Evolutionary conservation across 495 filamentous ascomycete species (phyloP).

Genomic region (Lichenothelia convexa): DNA sequence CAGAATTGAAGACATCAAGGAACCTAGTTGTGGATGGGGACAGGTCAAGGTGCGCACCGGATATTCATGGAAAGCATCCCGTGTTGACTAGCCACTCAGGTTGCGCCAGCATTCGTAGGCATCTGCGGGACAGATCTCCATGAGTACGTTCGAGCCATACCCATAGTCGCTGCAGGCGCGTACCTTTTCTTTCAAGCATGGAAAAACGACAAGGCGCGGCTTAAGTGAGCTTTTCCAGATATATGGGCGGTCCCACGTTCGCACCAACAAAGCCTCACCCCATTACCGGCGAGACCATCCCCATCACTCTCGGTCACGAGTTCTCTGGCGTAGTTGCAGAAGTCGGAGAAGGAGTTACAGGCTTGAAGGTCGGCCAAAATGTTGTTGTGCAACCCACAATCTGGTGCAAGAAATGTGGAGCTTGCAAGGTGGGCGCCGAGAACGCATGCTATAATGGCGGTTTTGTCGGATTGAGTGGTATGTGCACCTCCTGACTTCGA

Average conservation of each 20-base stretch:
- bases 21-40: conserved; percentile 17
- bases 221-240: too few relatives aligned
- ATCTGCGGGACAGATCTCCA: conserved; percentile 16
- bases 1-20: conserved; percentile 22
- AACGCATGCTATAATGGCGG: conserved; percentile 14
- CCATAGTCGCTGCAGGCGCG: too few relatives aligned
- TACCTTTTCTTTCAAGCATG: too few relatives aligned
- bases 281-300: conserved; percentile 12
- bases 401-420: conserved; percentile 11
- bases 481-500: too few relatives aligned
- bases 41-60: conserved; percentile 14
- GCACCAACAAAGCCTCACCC: conserved; percentile 10
- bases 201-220: too few relatives aligned
- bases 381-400: conserved; percentile 14
- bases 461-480: conserved; percentile 14
- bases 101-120: conserved; percentile 14
- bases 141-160: too few relatives aligned
- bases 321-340: conserved; percentile 14
- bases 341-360: conserved; percentile 7
- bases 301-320: conserved; percentile 17
- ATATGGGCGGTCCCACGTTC: conserved; percentile 15
- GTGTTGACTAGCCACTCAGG: background rate
- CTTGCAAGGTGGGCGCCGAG: conserved; percentile 11
- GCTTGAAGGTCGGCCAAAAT: conserved; percentile 10
- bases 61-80: background rate